A percentile compares a stretch with the other conserved stretches of the same genome.
Conservation (phyloP, 306 rosid genomes). For the Alnus rubra region DNA sequence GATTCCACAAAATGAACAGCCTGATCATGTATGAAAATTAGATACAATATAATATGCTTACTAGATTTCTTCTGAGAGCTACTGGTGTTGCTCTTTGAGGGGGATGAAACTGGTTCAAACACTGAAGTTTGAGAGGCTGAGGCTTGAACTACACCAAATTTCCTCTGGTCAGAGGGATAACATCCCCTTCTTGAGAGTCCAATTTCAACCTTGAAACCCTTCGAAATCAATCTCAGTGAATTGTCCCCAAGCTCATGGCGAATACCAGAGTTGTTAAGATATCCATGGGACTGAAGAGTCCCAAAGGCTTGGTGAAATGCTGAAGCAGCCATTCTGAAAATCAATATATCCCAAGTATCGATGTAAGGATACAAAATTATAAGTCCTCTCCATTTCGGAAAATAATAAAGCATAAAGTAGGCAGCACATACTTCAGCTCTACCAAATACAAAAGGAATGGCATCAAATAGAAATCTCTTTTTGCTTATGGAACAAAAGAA, state of each 20-base stretch:
- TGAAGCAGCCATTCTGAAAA: conserved; percentile 83
- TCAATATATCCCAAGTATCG: conserved; percentile 21
- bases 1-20: conserved; percentile 18
- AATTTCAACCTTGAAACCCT: conserved; percentile 42
- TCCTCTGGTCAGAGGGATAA: conserved; percentile 30
- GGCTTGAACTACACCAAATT: conserved; percentile 45
- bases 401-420: not conserved
- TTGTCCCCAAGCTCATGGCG: conserved; percentile 40
- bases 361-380: not conserved
- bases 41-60: conserved; percentile 33
- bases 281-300: conserved; percentile 40
- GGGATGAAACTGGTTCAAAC: conserved; percentile 62
- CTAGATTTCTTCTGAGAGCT: conserved; percentile 80
- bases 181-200: conserved; percentile 49
- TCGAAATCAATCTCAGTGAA: conserved; percentile 45
- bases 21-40: not conserved
- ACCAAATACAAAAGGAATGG: not conserved
- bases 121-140: conserved; percentile 67
- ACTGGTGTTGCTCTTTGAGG: conserved; percentile 50
- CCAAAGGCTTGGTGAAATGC: conserved; percentile 61
- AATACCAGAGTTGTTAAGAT: conserved; percentile 28
- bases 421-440: not conserved
- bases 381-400: not conserved
- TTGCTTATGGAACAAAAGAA: not conserved
- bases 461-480: not conserved